These are phyloP conservation scores for Aspergillus kassunensis DNA, from an alignment of 495 filamentous ascomycete genomes.

Conservation along the genomic window DNA sequence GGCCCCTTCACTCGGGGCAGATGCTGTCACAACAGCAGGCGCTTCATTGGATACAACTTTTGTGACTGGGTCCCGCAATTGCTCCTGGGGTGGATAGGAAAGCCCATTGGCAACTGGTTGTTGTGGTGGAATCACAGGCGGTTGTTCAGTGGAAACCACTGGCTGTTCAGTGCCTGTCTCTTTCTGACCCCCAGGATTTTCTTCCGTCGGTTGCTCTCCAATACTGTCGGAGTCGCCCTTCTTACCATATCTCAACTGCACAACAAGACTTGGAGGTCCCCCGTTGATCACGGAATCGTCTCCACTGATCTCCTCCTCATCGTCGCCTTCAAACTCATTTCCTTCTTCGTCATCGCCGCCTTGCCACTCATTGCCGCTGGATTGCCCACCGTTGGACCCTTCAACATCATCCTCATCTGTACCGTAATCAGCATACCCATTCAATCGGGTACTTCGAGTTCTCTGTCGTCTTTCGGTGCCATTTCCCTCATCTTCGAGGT, in stretches of 20 bases:
- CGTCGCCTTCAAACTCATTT: constrained; percentile 62
- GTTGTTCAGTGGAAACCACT: neutral
- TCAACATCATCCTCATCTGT: constrained; percentile 55
- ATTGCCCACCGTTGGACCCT: constrained; percentile 56
- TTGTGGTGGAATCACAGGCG: neutral
- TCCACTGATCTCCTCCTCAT: constrained; percentile 56
- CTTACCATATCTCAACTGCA: constrained; percentile 57
- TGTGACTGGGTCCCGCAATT: neutral
- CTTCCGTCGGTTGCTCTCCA: constrained; percentile 19
- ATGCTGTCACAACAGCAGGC: neutral
- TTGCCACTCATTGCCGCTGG: constrained; percentile 58
- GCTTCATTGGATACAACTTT: neutral
- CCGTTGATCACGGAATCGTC: constrained; percentile 56
- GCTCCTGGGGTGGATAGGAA: neutral
- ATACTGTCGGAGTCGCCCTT: constrained; percentile 17
- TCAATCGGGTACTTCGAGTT: constrained; percentile 29
- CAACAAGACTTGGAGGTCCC: constrained; percentile 56
- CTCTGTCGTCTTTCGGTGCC: constrained; percentile 23
- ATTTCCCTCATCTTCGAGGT: constrained; percentile 27
- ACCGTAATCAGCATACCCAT: constrained; percentile 50
- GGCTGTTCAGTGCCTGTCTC: neutral
- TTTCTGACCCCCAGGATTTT: constrained; percentile 1
- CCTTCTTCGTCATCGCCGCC: constrained; percentile 71
- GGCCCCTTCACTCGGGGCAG: neutral
- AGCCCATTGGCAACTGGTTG: neutral